Percentiles rank a stretch among this genome's conserved stretches.
Conservation (phyloP, 306 rosid species). For the Dalbergia oliveri region DNA sequence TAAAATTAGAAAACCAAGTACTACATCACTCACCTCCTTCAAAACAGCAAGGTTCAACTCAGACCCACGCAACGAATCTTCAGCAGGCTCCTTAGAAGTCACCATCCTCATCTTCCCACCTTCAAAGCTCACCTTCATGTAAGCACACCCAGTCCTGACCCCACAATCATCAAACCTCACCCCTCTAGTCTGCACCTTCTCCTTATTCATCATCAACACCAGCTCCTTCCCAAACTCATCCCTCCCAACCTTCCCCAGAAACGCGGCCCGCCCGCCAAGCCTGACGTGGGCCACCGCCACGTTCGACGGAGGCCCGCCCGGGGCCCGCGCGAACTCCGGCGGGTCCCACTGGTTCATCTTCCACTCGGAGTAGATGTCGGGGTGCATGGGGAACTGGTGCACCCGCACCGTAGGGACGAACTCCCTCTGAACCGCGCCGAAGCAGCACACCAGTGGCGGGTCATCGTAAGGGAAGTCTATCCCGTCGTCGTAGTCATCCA, state of each 20-base stretch:
- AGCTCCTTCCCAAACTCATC: constrained; percentile 77
- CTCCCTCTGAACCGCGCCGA: constrained; percentile 85
- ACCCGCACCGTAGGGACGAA: constrained; percentile 87
- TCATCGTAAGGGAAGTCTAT: constrained; percentile 69
- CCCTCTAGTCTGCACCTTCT: constrained; percentile 85
- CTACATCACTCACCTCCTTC: constrained; percentile 76
- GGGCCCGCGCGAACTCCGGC: constrained; percentile 89
- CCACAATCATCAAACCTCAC: constrained; percentile 62
- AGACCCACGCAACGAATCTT: constrained; percentile 66
- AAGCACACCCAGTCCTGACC: constrained; percentile 63
- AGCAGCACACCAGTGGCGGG: constrained; percentile 88
- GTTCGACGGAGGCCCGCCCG: constrained; percentile 78
- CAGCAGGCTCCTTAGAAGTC: constrained; percentile 64
- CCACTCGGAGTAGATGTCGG: constrained; percentile 87
- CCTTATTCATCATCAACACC: constrained; percentile 78
- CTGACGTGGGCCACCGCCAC: constrained; percentile 91
- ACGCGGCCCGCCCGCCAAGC: constrained; percentile 92
- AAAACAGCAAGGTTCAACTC: constrained; percentile 83
- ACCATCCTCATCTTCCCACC: constrained; percentile 74
- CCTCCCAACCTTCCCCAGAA: constrained; percentile 84
- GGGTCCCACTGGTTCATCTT: constrained; percentile 99
- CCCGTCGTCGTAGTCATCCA: constrained; percentile 70
- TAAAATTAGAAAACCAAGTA: not conserved
- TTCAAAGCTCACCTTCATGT: constrained; percentile 71
- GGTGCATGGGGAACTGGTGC: constrained; percentile 77